Evolutionary conservation across 1,284 basidiomycete genomes (phyloP).

Genomic region (Apiotrichum brassicae): DNA sequence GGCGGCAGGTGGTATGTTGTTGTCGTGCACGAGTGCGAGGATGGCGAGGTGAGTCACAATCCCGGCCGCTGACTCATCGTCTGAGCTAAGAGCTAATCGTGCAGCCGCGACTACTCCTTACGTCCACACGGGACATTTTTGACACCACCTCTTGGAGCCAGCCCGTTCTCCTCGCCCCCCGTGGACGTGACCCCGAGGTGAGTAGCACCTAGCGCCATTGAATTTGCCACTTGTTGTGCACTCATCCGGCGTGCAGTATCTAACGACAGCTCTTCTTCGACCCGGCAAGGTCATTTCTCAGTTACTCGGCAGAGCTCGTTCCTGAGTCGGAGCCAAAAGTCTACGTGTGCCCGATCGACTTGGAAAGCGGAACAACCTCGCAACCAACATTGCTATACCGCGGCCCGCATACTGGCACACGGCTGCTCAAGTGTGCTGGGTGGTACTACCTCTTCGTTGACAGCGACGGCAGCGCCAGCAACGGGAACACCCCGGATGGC

Average conservation of each 20-base stretch:
- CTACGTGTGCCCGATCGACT: conserved; percentile 24
- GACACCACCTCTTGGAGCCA: conserved; percentile 26
- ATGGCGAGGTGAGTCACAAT: not conserved
- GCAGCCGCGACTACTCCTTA: conserved; percentile 15
- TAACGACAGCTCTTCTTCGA: conserved; percentile 24
- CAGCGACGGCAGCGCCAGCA: conserved; percentile 16
- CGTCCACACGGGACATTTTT: conserved; percentile 29
- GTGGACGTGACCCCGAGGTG: conserved; percentile 29
- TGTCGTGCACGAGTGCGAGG: not conserved
- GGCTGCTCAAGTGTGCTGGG: not conserved
- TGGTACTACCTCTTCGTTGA: conserved; percentile 29
- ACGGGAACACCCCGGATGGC: conserved; percentile 13
- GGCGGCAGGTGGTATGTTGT: not conserved
- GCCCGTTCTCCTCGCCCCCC: conserved; percentile 23
- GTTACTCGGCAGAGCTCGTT: not conserved
- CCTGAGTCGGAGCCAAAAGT: not conserved
- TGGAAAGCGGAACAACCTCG: conserved; percentile 15
- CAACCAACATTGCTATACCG: not conserved
- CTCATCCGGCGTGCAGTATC: no score
- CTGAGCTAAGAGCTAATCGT: no score
- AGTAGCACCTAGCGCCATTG: no score
- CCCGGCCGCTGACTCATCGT: conserved; percentile 3
- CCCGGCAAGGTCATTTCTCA: conserved; percentile 21
- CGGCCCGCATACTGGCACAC: not conserved
- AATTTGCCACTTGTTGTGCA: no score